phyloP scores from a whole-genome alignment of 306 rosid species.

The Malus domestica region ASM211411v1 NC_041803.1:18888001-18888500 shows the following conservation, averaged over 20 bases:
- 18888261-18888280: neutral
- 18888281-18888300: neutral
- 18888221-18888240: conserved; percentile 9
- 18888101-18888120: conserved; percentile 49
- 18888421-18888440: neutral
- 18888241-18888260: neutral
- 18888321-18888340: neutral
- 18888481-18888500: neutral
- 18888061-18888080: conserved; percentile 32
- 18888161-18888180: conserved; percentile 41
- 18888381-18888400: neutral
- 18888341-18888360: neutral
- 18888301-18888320: too few relatives aligned
- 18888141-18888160: conserved; percentile 44
- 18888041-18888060: conserved; percentile 30
- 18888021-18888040: conserved; percentile 45
- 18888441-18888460: neutral
- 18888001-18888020: conserved; percentile 31
- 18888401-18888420: neutral
- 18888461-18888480: neutral
- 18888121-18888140: conserved; percentile 49
- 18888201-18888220: conserved; percentile 14
- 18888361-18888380: neutral
- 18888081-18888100: conserved; percentile 52
- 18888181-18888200: conserved; percentile 5